Conservation (phyloP, 805 yeast species). For the Barnettozyma sucrosica region DNA sequence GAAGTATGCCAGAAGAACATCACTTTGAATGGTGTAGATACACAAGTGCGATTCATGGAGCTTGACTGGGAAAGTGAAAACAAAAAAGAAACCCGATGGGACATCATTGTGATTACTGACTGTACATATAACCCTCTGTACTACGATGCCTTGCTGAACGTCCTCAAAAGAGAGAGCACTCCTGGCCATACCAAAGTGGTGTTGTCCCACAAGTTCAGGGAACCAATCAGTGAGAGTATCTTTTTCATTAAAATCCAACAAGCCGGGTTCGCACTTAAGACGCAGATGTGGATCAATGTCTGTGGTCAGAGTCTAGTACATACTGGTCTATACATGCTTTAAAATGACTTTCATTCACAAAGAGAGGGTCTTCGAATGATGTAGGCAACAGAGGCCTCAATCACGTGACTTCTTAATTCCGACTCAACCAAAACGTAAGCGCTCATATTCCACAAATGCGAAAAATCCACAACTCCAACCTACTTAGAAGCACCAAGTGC, state of each 20-base stretch:
- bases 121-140: slow-evolving; percentile 38
- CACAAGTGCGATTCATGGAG: slow-evolving; percentile 23
- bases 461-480: not conserved
- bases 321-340: slow-evolving; percentile 16
- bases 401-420: not conserved
- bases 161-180: slow-evolving; percentile 20
- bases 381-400: too few relatives aligned
- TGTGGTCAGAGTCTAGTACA: slow-evolving; percentile 17
- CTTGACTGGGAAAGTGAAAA: slow-evolving; percentile 33
- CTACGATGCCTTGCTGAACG: slow-evolving; percentile 30
- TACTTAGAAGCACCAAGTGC: not conserved
- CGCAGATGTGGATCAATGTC: slow-evolving; percentile 17
- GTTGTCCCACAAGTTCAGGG: slow-evolving; percentile 25
- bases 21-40: slow-evolving; percentile 3
- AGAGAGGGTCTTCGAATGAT: too few relatives aligned
- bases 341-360: not conserved
- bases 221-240: slow-evolving; percentile 22
- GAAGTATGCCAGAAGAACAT: slow-evolving; percentile 33
- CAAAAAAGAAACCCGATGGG: slow-evolving; percentile 24
- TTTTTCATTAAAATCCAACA: slow-evolving; percentile 17
- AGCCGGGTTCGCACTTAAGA: slow-evolving; percentile 7
- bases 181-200: slow-evolving; percentile 11
- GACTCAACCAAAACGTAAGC: not conserved
- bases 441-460: not conserved
- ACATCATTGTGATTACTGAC: slow-evolving; percentile 35